Percentiles rank a stretch among this genome's conserved stretches.
These are phyloP conservation scores for Nakazawaea sp. DNA, from an alignment of 805 yeast species.

Conservation along the genomic window DNA sequence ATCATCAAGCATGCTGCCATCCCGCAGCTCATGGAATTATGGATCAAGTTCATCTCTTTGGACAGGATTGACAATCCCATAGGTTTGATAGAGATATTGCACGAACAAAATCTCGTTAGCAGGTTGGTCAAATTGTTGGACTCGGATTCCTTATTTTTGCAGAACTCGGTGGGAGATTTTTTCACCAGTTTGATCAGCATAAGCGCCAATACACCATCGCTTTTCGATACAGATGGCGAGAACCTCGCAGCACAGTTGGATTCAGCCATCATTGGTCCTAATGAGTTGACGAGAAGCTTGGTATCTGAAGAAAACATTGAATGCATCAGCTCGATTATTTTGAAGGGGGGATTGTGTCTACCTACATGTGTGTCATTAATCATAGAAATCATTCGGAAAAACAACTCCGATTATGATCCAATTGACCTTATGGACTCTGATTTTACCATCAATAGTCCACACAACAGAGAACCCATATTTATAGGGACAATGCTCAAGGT, in stretches of 20 bases:
- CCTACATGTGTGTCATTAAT: constrained; percentile 92
- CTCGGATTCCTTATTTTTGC: constrained; percentile 2
- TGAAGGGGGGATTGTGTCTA: constrained; percentile 75
- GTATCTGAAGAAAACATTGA: constrained; percentile 66
- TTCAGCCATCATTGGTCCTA: constrained; percentile 84
- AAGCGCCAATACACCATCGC: constrained; percentile 29
- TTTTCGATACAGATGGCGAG: constrained; percentile 17
- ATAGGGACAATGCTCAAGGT: constrained; percentile 76
- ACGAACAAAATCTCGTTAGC: constrained; percentile 63
- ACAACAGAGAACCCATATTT: constrained; percentile 85
- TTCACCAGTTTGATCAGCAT: constrained; percentile 77
- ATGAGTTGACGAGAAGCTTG: constrained; percentile 83
- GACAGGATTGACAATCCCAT: constrained; percentile 87
- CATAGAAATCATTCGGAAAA: constrained; percentile 88
- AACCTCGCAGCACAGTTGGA: constrained; percentile 2
- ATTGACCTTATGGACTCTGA: constrained; percentile 25
- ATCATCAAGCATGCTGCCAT: constrained; percentile 78
- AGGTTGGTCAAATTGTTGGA: constrained; percentile 63
- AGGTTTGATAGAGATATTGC: constrained; percentile 71
- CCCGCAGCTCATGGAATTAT: constrained; percentile 84
- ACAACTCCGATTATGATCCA: constrained; percentile 88
- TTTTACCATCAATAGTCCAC: constrained; percentile 54
- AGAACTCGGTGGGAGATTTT: constrained; percentile 48
- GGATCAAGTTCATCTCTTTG: constrained; percentile 80
- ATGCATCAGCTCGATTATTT: constrained; percentile 67